phyloP scores from a whole-genome alignment of 2,329 filamentous ascomycete species.

The Claviceps sorghi region DNA sequence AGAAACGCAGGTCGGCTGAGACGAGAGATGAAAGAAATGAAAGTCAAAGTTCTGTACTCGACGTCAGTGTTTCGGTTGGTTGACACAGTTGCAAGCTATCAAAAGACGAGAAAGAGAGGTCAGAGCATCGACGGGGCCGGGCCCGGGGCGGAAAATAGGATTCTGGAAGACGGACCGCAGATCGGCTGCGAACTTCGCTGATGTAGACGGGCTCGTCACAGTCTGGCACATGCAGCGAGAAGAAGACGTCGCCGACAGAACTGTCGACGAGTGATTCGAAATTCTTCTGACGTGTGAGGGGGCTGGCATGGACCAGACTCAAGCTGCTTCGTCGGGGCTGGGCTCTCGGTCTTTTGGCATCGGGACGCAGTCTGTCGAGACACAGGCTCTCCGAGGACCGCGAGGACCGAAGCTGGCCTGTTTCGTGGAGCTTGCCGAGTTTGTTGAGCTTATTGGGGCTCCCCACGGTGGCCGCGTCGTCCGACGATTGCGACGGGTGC shows the following conservation, averaged over 20 bases:
- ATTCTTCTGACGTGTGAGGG: constrained; percentile 50
- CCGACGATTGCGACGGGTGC: constrained; percentile 48
- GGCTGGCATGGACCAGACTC: constrained; percentile 31
- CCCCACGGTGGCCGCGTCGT: constrained; percentile 60
- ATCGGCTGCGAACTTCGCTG: constrained; percentile 63
- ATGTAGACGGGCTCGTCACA: constrained; percentile 69
- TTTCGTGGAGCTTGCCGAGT: constrained; percentile 35
- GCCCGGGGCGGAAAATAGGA: neutral
- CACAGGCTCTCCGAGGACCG: constrained; percentile 24
- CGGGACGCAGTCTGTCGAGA: constrained; percentile 2
- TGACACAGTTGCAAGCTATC: no score
- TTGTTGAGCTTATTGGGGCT: constrained; percentile 45
- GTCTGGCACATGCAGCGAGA: constrained; percentile 59
- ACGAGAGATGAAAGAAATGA: constrained; percentile 62
- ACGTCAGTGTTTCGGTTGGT: neutral
- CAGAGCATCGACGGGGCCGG: no score
- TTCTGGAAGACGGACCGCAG: constrained; percentile 38
- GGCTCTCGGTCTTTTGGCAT: constrained; percentile 7
- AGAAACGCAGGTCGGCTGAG: constrained; percentile 47
- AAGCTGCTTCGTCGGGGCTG: constrained; percentile 33
- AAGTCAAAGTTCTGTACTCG: constrained; percentile 64
- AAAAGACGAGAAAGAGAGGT: no score
- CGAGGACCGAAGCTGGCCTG: constrained; percentile 37
- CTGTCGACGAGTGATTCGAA: constrained; percentile 58
- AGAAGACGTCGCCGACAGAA: constrained; percentile 75